phyloP scores from a whole-genome alignment of 2,329 filamentous ascomycete species.

The Alternaria ethzedia region DNA sequence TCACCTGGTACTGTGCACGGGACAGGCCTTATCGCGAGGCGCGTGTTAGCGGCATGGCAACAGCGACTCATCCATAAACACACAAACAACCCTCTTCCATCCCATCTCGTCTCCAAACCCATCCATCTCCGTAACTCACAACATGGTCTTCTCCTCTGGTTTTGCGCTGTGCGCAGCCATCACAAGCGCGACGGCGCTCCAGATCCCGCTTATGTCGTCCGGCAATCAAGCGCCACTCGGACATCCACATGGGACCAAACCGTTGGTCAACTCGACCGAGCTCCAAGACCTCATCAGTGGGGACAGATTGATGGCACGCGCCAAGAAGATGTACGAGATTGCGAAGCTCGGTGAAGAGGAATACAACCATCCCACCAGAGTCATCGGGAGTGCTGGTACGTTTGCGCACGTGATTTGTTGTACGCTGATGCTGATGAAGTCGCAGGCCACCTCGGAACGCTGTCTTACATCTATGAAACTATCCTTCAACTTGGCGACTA shows the following conservation, averaged over 20 bases:
- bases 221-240: constrained; percentile 32
- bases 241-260: constrained; percentile 32
- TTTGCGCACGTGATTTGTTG: constrained; percentile 17
- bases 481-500: constrained; percentile 48
- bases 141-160: constrained; percentile 35
- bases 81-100: constrained; percentile 24
- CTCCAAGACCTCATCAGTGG: constrained; percentile 46
- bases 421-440: constrained; percentile 12
- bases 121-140: constrained; percentile 8
- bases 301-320: constrained; percentile 39
- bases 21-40: constrained; percentile 32
- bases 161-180: constrained; percentile 39
- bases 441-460: constrained; percentile 43
- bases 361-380: constrained; percentile 53
- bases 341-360: constrained; percentile 52
- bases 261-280: constrained; percentile 42
- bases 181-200: constrained; percentile 34
- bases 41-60: constrained; percentile 36
- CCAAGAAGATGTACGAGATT: constrained; percentile 49
- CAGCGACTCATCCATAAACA: constrained; percentile 18
- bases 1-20: constrained; percentile 20
- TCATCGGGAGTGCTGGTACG: constrained; percentile 46
- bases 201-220: constrained; percentile 39
- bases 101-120: constrained; percentile 10
- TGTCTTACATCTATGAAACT: constrained; percentile 48